A percentile compares a stretch with the other conserved stretches of the same genome.
phyloP scores from a whole-genome alignment of 2,329 filamentous ascomycete species.

The Dothistroma septosporum region DNA sequence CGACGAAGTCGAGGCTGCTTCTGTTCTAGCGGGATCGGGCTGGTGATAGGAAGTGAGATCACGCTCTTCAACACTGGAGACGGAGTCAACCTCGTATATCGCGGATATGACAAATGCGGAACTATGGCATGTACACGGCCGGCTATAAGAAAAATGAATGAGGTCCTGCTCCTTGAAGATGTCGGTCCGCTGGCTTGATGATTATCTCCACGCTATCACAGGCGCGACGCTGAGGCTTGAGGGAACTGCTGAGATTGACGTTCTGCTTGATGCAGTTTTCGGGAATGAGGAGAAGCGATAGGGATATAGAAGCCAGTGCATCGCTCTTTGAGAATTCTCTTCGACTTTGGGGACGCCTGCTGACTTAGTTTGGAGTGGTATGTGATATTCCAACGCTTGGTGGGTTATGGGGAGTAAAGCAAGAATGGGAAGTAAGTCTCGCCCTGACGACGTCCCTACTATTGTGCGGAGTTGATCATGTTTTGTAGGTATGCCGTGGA shows the following conservation, averaged over 20 bases:
- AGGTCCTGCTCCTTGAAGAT: too few species aligned
- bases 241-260: slow-evolving; percentile 6
- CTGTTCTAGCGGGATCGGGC: too few species aligned
- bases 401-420: background rate
- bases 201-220: background rate
- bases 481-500: background rate
- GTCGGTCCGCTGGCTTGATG: too few species aligned
- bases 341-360: background rate
- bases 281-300: slow-evolving; percentile 8
- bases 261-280: slow-evolving; percentile 4
- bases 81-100: too few species aligned
- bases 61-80: too few species aligned
- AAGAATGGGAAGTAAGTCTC: background rate
- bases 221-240: slow-evolving; percentile 7
- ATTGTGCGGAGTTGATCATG: background rate
- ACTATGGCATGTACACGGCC: background rate
- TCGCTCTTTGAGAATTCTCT: background rate
- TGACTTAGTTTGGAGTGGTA: background rate
- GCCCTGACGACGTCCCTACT: background rate
- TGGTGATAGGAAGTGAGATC: too few species aligned
- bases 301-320: background rate
- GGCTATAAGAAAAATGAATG: too few species aligned
- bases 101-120: background rate
- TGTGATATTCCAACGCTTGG: background rate
- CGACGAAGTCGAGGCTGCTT: too few species aligned